Evolutionary conservation across 2,329 filamentous ascomycete species (phyloP).

Genomic region (Colletotrichum costaricense): DNA sequence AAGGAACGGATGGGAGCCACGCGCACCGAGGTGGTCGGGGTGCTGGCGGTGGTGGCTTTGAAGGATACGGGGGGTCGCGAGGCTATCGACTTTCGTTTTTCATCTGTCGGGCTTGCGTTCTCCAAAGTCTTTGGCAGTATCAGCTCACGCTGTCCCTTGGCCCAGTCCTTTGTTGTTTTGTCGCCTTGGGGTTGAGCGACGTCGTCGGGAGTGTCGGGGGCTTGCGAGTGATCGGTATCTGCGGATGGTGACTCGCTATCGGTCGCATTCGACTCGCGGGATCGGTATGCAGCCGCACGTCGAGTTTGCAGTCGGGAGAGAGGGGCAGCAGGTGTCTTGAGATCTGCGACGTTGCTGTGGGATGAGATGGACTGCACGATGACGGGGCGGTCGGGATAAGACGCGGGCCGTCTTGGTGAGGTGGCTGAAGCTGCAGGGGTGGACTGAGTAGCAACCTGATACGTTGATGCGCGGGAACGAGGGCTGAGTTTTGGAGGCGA

Average conservation of each 20-base stretch:
- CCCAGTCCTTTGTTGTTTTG: slow-evolving; percentile 47
- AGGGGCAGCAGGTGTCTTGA: slow-evolving; percentile 41
- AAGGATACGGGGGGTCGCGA: slow-evolving; percentile 63
- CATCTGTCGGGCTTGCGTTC: slow-evolving; percentile 56
- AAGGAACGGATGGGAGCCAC: slow-evolving; percentile 68
- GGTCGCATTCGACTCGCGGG: slow-evolving; percentile 49
- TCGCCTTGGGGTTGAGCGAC: slow-evolving; percentile 40
- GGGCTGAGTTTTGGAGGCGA: slow-evolving; percentile 37
- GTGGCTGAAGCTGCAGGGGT: slow-evolving; percentile 36
- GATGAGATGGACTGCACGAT: slow-evolving; percentile 20
- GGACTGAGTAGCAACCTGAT: slow-evolving; percentile 46
- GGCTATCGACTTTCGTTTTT: slow-evolving; percentile 53
- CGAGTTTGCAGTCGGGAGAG: slow-evolving; percentile 47
- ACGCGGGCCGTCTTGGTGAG: slow-evolving; percentile 48
- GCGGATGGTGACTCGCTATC: slow-evolving; percentile 45
- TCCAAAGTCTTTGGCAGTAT: slow-evolving; percentile 56
- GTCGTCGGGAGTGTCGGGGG: slow-evolving; percentile 42
- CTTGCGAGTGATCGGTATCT: slow-evolving; percentile 47
- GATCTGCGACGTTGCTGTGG: slow-evolving; percentile 33
- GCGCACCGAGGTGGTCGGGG: slow-evolving; percentile 48
- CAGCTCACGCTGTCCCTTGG: slow-evolving; percentile 59
- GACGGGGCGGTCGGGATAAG: slow-evolving; percentile 47
- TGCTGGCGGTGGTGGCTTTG: slow-evolving; percentile 51
- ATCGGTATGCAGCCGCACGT: slow-evolving; percentile 53
- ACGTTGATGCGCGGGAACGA: slow-evolving; percentile 50